These are phyloP conservation scores for Coemansia interrupta DNA, from an alignment of 192 early-diverging fungal genomes.

Conservation along the genomic window DNA sequence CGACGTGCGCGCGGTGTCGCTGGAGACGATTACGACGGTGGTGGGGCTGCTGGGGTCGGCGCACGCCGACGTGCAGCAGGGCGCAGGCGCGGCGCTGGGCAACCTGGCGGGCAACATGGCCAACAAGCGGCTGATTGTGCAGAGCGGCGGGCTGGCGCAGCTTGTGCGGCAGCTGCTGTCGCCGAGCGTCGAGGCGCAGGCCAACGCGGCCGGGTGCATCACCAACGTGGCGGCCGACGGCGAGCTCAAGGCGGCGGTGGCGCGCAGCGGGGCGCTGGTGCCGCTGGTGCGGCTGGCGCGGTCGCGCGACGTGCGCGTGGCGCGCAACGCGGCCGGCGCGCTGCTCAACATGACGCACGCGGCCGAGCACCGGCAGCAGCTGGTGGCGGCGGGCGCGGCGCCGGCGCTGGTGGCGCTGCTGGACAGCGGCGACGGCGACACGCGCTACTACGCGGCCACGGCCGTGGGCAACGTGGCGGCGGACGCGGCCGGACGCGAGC, in stretches of 20 bases:
- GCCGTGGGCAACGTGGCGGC: conserved; percentile 83
- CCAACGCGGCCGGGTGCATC: conserved; percentile 88
- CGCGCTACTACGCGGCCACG: conserved; percentile 82
- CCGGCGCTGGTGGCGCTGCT: conserved; percentile 73
- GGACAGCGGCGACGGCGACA: conserved; percentile 68
- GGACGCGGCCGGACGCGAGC: conserved; percentile 61
- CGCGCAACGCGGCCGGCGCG: conserved; percentile 85
- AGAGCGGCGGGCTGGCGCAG: conserved; percentile 69
- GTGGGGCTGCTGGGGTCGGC: conserved; percentile 71
- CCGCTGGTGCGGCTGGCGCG: conserved; percentile 68
- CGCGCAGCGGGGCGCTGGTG: conserved; percentile 72
- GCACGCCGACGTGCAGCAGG: conserved; percentile 75
- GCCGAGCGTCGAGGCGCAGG: conserved; percentile 76
- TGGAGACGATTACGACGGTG: conserved; percentile 69
- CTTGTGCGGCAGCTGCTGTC: conserved; percentile 78
- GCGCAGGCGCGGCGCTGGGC: conserved; percentile 76
- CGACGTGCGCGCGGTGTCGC: conserved; percentile 68
- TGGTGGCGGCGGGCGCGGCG: conserved; percentile 72
- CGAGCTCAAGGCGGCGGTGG: conserved; percentile 80
- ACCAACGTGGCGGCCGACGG: conserved; percentile 81
- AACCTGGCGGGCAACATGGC: conserved; percentile 67
- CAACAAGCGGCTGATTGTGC: conserved; percentile 78
- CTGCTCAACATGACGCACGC: conserved; percentile 89
- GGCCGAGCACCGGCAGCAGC: conserved; percentile 65
- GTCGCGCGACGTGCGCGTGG: conserved; percentile 75